Percentiles rank a stretch among this genome's conserved stretches.
These are phyloP conservation scores for Fusarium sp. DNA, from an alignment of 2,329 filamentous ascomycete genomes.

Conservation along the genomic window DNA sequence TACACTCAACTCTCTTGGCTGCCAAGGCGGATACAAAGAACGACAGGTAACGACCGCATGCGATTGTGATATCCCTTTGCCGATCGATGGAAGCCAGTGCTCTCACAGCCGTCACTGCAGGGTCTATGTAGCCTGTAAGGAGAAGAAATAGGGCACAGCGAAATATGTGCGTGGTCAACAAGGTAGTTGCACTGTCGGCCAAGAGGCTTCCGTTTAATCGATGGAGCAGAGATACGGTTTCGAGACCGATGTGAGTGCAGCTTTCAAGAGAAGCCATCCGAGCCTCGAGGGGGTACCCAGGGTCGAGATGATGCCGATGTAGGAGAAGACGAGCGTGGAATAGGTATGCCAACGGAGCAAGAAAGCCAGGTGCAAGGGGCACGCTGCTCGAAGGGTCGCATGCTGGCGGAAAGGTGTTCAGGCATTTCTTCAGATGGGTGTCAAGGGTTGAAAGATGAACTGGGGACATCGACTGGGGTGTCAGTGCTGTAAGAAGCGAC, in stretches of 20 bases:
- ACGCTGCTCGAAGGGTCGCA: conserved; percentile 75
- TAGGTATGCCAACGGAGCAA: conserved; percentile 80
- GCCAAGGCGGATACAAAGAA: conserved; percentile 81
- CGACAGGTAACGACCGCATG: conserved; percentile 82
- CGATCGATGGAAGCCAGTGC: conserved; percentile 76
- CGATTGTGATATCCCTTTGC: conserved; percentile 75
- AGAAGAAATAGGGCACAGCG: conserved; percentile 84
- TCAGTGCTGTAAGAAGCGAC: conserved; percentile 75
- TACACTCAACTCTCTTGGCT: conserved; percentile 61
- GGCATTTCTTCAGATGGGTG: conserved; percentile 78
- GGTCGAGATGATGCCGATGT: conserved; percentile 87
- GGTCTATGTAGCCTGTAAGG: conserved; percentile 76
- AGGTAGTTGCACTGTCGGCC: conserved; percentile 74
- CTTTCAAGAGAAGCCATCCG: conserved; percentile 79
- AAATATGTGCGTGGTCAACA: conserved; percentile 87
- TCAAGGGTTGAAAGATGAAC: conserved; percentile 82
- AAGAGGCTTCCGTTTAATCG: conserved; percentile 68
- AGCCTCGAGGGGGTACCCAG: conserved; percentile 71
- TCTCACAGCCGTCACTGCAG: conserved; percentile 77
- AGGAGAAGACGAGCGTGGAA: conserved; percentile 86
- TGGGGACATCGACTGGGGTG: conserved; percentile 71
- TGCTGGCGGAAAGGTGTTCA: conserved; percentile 77
- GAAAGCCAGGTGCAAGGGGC: conserved; percentile 75
- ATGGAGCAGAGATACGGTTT: conserved; percentile 80
- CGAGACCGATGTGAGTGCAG: conserved; percentile 77